Base-by-base conservation (phyloP, 495 filamentous ascomycete genomes). In the Aspergillus sparsus region DNA sequence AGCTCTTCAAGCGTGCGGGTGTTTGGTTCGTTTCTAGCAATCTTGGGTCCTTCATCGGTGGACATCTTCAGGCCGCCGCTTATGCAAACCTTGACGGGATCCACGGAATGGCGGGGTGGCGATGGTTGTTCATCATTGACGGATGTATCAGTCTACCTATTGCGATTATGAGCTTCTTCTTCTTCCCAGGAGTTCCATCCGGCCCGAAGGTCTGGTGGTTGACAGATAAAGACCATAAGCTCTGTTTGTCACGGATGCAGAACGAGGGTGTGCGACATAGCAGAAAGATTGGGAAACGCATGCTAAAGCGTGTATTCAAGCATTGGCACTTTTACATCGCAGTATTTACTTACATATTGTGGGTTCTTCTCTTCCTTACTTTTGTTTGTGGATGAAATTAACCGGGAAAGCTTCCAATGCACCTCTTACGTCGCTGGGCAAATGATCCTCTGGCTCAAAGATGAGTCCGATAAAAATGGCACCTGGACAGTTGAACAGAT, bases 71-170 rank as follows among this genome's bases (percentile, higher is more conserved):
- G 3, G 85, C 85, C 0, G 85, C 82, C 27, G 67, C 71, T 12
- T 52, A 65, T 21, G 32, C 54, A 35, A 59, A 50, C 1, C 60
- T 68, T 7, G 56, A 62, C 21, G 66, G 66, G 3, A 51, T 56
- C 0, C 69, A 79, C 27, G 84, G 83, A 42, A 90, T 89, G 58
- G 66, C 69, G 1, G 91, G 89, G 36, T 96, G 91, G 91, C 77
- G 90, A 46, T 94, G 91, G 91, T 78, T 82, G 57, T 82, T 77
- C 35, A 64, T 78, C 60, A 67, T 81, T 44, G 90, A 93, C 70
- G 91, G 91, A 12, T 52, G 73, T 3, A 70, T 91, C 18, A 92
- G 89, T 12, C 79, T 80, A 55, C 55, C 87, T 18, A 73, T 92
- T n/a, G 84, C 86, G 0, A 51, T 91, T 27, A 32, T 80, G 12